phyloP scores from a whole-genome alignment of 169 alveolate species.

The Plasmodium reichenowi region DNA sequence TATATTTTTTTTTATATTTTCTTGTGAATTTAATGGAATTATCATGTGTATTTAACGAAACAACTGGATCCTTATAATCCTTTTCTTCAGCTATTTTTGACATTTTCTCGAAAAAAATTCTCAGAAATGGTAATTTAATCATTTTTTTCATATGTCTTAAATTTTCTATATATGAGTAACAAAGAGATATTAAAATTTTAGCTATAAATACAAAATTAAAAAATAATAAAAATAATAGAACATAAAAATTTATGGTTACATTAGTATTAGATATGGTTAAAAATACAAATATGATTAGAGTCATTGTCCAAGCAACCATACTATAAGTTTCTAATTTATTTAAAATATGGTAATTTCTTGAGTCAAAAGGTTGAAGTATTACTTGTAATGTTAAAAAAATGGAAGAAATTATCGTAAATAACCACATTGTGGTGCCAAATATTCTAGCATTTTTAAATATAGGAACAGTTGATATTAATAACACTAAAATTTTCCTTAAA shows the following conservation, averaged over 20 bases:
- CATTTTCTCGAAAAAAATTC: constrained; percentile 74
- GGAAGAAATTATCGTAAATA: constrained; percentile 84
- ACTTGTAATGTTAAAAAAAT: constrained; percentile 84
- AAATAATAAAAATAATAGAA: constrained; percentile 63
- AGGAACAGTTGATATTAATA: constrained; percentile 85
- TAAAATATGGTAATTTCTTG: constrained; percentile 85
- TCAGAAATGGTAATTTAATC: constrained; percentile 76
- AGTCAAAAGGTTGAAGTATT: constrained; percentile 88
- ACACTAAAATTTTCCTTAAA: constrained; percentile 86
- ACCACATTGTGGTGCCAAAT: constrained; percentile 87
- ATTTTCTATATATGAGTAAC: constrained; percentile 79
- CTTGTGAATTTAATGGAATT: constrained; percentile 77
- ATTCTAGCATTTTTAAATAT: constrained; percentile 79
- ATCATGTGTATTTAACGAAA: constrained; percentile 69
- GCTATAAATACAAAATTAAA: constrained; percentile 78
- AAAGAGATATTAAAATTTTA: constrained; percentile 62
- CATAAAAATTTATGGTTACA: constrained; percentile 58
- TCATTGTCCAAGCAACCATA: constrained; percentile 88
- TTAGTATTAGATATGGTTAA: constrained; percentile 59
- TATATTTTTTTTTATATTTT: constrained; percentile 59
- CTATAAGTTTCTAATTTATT: constrained; percentile 88
- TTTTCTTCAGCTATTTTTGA: constrained; percentile 78
- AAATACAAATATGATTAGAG: constrained; percentile 78
- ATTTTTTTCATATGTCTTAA: constrained; percentile 74
- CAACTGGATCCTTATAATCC: constrained; percentile 78